Percentiles rank a stretch among this genome's conserved stretches.
Evolutionary conservation across 1,139 yeast genomes (phyloP).

Genomic region (Magnusiomyces tetraspermus): DNA sequence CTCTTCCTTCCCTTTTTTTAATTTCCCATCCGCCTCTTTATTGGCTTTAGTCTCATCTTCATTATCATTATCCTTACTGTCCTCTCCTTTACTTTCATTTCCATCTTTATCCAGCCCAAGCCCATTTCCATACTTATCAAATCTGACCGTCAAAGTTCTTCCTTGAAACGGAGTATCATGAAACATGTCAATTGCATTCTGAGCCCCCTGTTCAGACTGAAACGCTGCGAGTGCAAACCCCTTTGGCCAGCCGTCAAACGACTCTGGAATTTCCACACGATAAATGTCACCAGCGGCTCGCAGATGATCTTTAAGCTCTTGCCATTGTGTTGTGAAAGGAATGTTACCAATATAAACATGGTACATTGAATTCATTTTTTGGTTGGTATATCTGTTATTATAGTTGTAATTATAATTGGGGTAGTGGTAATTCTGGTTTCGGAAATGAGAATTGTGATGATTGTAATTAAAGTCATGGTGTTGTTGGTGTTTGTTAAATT

Average conservation of each 20-base stretch:
- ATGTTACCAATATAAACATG: slow-evolving; percentile 27
- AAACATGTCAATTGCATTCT: slow-evolving; percentile 41
- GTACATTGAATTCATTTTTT: neutral
- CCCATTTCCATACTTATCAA: slow-evolving; percentile 34
- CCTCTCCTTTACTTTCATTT: neutral
- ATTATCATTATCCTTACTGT: neutral
- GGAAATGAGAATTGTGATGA: too few species aligned
- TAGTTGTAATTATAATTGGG: neutral
- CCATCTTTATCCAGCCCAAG: neutral
- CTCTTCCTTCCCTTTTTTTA: too few species aligned
- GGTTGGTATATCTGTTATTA: neutral
- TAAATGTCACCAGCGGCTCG: slow-evolving; percentile 37
- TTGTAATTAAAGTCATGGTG: neutral
- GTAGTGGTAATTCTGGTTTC: neutral
- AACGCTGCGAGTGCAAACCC: slow-evolving; percentile 64
- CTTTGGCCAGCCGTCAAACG: slow-evolving; percentile 37
- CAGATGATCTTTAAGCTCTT: slow-evolving; percentile 42
- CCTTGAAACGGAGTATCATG: slow-evolving; percentile 49
- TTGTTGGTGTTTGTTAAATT: neutral
- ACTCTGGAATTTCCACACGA: slow-evolving; percentile 47
- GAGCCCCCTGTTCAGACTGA: slow-evolving; percentile 41
- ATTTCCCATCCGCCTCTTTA: neutral
- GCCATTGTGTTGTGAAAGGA: slow-evolving; percentile 51
- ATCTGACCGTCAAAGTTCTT: slow-evolving; percentile 50
- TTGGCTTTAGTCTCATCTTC: neutral